Percentiles rank a stretch among this genome's conserved stretches.
Conservation (phyloP, 495 filamentous ascomycete genomes). For the Annulohypoxylon stygium region DNA sequence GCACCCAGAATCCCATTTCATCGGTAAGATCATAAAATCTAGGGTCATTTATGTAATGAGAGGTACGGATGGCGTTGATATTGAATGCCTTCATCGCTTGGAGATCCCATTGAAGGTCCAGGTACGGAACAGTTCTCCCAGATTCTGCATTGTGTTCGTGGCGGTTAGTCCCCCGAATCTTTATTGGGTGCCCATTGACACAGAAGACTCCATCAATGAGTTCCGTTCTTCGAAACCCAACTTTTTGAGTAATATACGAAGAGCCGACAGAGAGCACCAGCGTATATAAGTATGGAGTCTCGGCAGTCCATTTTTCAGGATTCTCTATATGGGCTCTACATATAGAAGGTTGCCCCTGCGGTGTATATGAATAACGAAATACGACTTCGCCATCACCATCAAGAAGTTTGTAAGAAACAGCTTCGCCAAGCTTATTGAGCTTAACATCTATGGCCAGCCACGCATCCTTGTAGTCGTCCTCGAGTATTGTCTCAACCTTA, state of each 20-base stretch:
- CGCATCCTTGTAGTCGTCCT: constrained; percentile 68
- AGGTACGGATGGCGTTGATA: constrained; percentile 76
- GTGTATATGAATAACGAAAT: constrained; percentile 26
- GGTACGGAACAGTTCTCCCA: constrained; percentile 71
- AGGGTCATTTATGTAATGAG: constrained; percentile 72
- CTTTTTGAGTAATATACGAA: constrained; percentile 62
- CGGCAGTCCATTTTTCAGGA: constrained; percentile 76
- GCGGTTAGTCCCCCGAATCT: constrained; percentile 74
- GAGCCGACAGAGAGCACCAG: constrained; percentile 57
- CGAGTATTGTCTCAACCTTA: constrained; percentile 67
- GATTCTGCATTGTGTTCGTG: constrained; percentile 74
- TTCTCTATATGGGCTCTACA: constrained; percentile 56
- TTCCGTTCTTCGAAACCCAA: constrained; percentile 73
- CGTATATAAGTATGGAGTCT: constrained; percentile 73
- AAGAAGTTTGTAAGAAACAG: constrained; percentile 52
- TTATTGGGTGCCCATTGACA: constrained; percentile 72
- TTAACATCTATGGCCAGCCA: constrained; percentile 63
- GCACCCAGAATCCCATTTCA: constrained; percentile 76
- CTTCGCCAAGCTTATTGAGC: constrained; percentile 48
- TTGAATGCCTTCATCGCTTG: constrained; percentile 76
- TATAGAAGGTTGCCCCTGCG: constrained; percentile 23
- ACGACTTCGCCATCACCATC: constrained; percentile 51
- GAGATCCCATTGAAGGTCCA: constrained; percentile 69
- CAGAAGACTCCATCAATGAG: constrained; percentile 68
- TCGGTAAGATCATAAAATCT: constrained; percentile 75